Percentiles rank a stretch among this genome's conserved stretches.
These are phyloP conservation scores for Debaryomyces psychrophilus DNA, from an alignment of 1,139 yeast species.

Conservation along the genomic window DNA sequence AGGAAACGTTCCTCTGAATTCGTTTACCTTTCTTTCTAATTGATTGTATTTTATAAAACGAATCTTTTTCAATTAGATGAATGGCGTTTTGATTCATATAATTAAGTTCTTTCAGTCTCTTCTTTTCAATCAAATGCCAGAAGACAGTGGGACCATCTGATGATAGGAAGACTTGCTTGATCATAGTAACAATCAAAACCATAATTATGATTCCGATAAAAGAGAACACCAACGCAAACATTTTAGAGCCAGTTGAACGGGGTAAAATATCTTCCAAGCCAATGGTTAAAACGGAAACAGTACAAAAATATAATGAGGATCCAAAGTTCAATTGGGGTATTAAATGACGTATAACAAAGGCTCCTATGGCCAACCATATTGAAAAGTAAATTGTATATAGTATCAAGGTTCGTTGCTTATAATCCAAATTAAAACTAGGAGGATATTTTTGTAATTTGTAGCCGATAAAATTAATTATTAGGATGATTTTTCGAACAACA, in stretches of 20 bases:
- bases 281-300: conserved; percentile 72
- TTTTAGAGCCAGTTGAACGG: conserved; percentile 50
- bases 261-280: conserved; percentile 81
- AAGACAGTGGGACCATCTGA: conserved; percentile 64
- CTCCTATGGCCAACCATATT: conserved; percentile 72
- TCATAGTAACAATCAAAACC: conserved; percentile 73
- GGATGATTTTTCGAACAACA: conserved; percentile 53
- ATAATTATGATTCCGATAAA: conserved; percentile 68
- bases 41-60: conserved; percentile 57
- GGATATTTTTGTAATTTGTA: conserved; percentile 61
- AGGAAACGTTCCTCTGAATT: conserved; percentile 34
- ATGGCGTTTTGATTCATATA: conserved; percentile 20
- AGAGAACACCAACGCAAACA: conserved; percentile 63
- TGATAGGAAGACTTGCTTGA: conserved; percentile 62
- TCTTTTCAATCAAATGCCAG: conserved; percentile 61
- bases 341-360: conserved; percentile 46
- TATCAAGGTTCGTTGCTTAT: conserved; percentile 72
- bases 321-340: conserved; percentile 52
- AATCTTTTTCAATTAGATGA: conserved; percentile 36
- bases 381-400: conserved; percentile 65
- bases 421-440: conserved; percentile 65
- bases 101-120: conserved; percentile 22
- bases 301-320: conserved; percentile 67
- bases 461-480: conserved; percentile 64
- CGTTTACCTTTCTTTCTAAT: conserved; percentile 44